Evolutionary conservation across 768 basidiomycete genomes (phyloP).

Genomic region (Lentinus brumalis): DNA sequence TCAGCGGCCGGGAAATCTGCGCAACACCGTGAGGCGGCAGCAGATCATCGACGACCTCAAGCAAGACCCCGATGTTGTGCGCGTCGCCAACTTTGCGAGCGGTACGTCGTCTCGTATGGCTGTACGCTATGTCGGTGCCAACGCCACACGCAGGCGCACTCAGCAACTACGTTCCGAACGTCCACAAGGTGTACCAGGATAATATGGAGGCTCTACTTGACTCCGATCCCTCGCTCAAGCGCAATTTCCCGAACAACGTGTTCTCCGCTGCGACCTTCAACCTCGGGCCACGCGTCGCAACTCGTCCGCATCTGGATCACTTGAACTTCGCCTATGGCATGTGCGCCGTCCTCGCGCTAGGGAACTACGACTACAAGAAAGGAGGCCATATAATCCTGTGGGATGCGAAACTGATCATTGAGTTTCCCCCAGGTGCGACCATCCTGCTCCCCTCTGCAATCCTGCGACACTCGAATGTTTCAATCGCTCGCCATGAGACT

Average conservation of each 20-base stretch:
- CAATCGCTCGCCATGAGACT: slow-evolving; percentile 1
- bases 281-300: background rate
- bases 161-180: too few species aligned
- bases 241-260: background rate
- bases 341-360: slow-evolving; percentile 20
- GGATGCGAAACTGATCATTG: slow-evolving; percentile 20
- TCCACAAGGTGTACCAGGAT: background rate
- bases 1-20: too few species aligned
- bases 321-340: slow-evolving; percentile 3
- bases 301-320: slow-evolving; percentile 2
- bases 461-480: slow-evolving; percentile 20
- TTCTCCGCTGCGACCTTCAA: slow-evolving; percentile 5
- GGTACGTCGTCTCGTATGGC: too few species aligned
- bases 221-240: background rate
- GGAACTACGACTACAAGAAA: slow-evolving; percentile 13
- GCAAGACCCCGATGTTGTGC: too few species aligned
- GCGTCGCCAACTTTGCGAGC: too few species aligned
- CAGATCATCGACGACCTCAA: too few species aligned
- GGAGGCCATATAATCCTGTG: slow-evolving; percentile 26
- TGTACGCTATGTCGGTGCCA: too few species aligned
- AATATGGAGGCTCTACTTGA: background rate
- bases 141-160: too few species aligned
- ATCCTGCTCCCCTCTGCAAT: slow-evolving; percentile 26
- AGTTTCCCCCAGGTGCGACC: slow-evolving; percentile 23
- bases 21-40: too few species aligned